These are phyloP conservation scores for Eimeria falciformis DNA, from an alignment of 169 alveolate genomes.

Conservation along the genomic window DNA sequence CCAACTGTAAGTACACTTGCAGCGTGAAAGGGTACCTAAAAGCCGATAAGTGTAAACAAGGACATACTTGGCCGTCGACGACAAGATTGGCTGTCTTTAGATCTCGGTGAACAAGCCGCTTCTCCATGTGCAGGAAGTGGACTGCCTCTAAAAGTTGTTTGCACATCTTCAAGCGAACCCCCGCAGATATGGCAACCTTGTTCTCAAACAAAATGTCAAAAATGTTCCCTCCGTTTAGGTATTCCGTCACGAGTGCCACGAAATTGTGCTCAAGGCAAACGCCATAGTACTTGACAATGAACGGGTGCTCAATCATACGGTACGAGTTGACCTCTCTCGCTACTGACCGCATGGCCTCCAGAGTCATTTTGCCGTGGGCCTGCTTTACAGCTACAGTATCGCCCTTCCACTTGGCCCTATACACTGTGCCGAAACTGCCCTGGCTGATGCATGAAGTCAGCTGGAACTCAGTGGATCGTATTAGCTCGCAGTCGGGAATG, in stretches of 20 bases:
- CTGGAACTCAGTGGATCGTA: conserved; percentile 32
- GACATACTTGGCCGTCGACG: conserved; percentile 81
- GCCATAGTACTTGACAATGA: conserved; percentile 84
- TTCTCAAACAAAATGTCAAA: conserved; percentile 84
- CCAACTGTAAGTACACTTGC: no score
- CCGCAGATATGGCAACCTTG: conserved; percentile 81
- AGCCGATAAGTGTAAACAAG: background rate
- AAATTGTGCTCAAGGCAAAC: conserved; percentile 86
- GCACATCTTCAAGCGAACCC: conserved; percentile 81
- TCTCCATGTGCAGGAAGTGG: conserved; percentile 82
- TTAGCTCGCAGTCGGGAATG: conserved; percentile 66
- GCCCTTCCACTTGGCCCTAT: conserved; percentile 81
- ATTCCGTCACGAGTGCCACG: conserved; percentile 85
- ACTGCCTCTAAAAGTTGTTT: conserved; percentile 85
- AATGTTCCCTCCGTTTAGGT: conserved; percentile 84
- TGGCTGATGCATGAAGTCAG: conserved; percentile 78
- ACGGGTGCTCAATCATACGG: conserved; percentile 83
- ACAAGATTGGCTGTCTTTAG: conserved; percentile 87
- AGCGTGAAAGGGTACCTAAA: no score
- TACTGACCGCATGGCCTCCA: conserved; percentile 85
- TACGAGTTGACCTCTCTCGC: conserved; percentile 87
- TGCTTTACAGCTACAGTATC: conserved; percentile 82
- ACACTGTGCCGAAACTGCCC: conserved; percentile 85
- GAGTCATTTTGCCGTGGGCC: conserved; percentile 80
- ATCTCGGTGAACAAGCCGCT: conserved; percentile 86